Evolutionary conservation across 1,284 basidiomycete species (phyloP), one percentile per base, ranked within the genome.

Genomic region (Cerrena zonata): DNA sequence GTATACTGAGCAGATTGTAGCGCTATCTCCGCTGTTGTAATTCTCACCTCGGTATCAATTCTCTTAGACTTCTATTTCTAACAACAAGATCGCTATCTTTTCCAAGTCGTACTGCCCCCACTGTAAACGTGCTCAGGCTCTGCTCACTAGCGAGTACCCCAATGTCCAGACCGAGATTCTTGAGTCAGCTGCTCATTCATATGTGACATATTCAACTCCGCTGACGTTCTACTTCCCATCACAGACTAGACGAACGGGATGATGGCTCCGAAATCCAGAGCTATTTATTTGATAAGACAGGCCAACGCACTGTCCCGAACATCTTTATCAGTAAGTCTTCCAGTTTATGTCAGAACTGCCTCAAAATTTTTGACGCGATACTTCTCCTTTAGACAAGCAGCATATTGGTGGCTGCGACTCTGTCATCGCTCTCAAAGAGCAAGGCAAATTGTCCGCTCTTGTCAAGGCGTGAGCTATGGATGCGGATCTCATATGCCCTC

Each of bases 21-120:
- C n/a, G 18, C 34, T 25, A 30, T 42, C 19, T 25, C 12, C 22
- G 21, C 5, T 2, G n/a, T 19, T 10, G 15, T 47, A 42, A 26
- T 34, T 12, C 37, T 54, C 11, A 37, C 45, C 13, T n/a, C n/a
- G 12, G n/a, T n/a, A 40, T 22, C 39, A 10, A 5, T 37, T 10
- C 11, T 36, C 34, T 41, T 55, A 86, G 84, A 61, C 63, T 48
- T 68, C 77, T 26, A 81, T 88, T 57, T 52, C 66, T 5, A 67
- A 74, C 19, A 75, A 83, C 75, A 78, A 76, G 61, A 74, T 89
- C 53, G 71, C 74, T 39, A 78, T 89, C 51, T 89, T 89, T 66
- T 86, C 85, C 50, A 89, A 89, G 72, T 69, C 73, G 10, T 78
- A 65, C 44, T 89, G 65, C 65, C 79, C 80, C 5, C 84, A 75